A percentile compares a stretch with the other conserved stretches of the same genome.
phyloP scores from a whole-genome alignment of 2,329 filamentous ascomycete genomes.

The Zymoseptoria passerinii region DNA sequence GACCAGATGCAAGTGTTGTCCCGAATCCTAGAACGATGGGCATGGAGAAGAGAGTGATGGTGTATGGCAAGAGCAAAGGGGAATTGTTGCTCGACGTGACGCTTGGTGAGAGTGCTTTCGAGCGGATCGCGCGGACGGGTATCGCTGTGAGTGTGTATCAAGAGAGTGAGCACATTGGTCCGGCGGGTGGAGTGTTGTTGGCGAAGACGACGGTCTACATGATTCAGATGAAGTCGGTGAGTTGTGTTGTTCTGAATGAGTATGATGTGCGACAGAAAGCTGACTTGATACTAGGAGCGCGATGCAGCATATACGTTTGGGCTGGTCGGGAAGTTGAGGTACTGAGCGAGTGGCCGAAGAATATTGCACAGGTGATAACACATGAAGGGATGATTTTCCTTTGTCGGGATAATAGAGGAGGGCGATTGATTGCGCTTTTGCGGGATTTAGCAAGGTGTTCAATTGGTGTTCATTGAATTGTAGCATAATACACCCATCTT shows the following conservation, averaged over 20 bases:
- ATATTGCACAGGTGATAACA: neutral
- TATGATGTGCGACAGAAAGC: neutral
- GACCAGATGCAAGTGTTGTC: slow-evolving; percentile 26
- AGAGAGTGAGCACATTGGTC: slow-evolving; percentile 41
- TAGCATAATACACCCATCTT: neutral
- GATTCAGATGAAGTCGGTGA: slow-evolving; percentile 42
- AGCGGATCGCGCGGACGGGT: slow-evolving; percentile 71
- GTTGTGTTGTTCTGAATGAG: slow-evolving; percentile 8
- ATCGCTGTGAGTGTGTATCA: slow-evolving; percentile 88
- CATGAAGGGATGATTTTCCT: neutral
- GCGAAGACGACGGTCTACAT: slow-evolving; percentile 54
- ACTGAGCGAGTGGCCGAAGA: slow-evolving; percentile 25
- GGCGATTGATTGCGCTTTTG: neutral
- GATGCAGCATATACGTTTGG: slow-evolving; percentile 43
- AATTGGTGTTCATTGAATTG: neutral
- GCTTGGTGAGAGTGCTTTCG: slow-evolving; percentile 75
- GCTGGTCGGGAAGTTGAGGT: slow-evolving; percentile 42
- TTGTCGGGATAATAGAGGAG: neutral
- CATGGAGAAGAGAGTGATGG: slow-evolving; percentile 77
- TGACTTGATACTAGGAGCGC: slow-evolving; percentile 33
- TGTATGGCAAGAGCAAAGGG: slow-evolving; percentile 61
- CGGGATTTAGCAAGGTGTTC: neutral
- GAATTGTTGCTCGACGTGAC: slow-evolving; percentile 72
- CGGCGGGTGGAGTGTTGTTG: slow-evolving; percentile 49
- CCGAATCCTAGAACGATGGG: slow-evolving; percentile 36